These are phyloP conservation scores for Lactifluus volemus DNA, from an alignment of 768 basidiomycete species.

Conservation along the genomic window DNA sequence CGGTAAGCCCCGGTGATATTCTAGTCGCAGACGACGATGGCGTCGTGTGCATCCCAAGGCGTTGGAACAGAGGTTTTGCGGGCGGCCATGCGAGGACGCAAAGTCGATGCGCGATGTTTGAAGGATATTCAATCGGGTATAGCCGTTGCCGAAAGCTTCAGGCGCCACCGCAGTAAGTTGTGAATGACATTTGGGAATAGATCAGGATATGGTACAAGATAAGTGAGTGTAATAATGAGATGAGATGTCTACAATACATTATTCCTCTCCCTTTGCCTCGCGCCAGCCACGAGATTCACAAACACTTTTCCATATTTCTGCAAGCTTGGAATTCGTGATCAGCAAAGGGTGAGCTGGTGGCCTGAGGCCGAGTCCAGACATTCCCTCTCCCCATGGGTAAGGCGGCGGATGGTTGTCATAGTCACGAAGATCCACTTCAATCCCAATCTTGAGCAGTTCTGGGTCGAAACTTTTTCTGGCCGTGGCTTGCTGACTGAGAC, in stretches of 20 bases:
- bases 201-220: neutral
- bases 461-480: neutral
- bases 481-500: neutral
- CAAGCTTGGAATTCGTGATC: conserved; percentile 9
- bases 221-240: neutral
- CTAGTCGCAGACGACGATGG: conserved; percentile 86
- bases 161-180: conserved; percentile 52
- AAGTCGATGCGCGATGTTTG: conserved; percentile 64
- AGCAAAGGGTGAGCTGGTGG: neutral
- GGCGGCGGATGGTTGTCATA: conserved; percentile 3
- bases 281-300: conserved; percentile 10
- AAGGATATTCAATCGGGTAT: conserved; percentile 67
- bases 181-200: conserved; percentile 25
- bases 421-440: conserved; percentile 3
- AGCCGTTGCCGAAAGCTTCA: conserved; percentile 72
- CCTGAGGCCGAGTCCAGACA: neutral
- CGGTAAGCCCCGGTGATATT: conserved; percentile 67
- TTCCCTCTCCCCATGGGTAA: conserved; percentile 1
- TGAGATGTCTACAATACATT: neutral
- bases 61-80: conserved; percentile 48
- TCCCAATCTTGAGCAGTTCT: conserved; percentile 4
- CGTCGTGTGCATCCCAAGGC: conserved; percentile 70
- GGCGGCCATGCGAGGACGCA: conserved; percentile 47
- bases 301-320: conserved; percentile 10
- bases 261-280: neutral